Evolutionary conservation across 225 moss, liverwort and hornwort genomes (phyloP).

Genomic region (Sphagnum tenellum): DNA sequence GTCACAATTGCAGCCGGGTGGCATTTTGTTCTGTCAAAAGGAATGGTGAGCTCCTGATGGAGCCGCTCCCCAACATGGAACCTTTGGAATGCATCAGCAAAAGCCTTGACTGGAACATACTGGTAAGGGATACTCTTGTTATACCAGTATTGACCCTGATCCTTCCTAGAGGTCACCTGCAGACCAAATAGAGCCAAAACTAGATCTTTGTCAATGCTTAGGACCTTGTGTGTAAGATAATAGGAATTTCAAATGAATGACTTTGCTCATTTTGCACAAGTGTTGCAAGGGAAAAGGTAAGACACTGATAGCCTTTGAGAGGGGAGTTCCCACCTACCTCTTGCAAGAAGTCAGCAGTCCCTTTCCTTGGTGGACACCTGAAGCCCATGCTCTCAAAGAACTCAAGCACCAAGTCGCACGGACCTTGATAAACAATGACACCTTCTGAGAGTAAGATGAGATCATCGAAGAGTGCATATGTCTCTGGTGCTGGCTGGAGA

Average conservation of each 20-base stretch:
- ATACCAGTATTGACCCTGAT: conserved; percentile 77
- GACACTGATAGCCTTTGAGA: background rate
- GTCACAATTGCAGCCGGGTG: conserved; percentile 71
- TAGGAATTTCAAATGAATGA: background rate
- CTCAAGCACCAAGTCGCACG: conserved; percentile 48
- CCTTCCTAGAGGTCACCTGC: conserved; percentile 70
- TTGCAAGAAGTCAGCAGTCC: conserved; percentile 70
- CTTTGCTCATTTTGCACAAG: background rate
- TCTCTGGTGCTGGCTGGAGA: conserved; percentile 79
- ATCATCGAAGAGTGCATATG: conserved; percentile 75
- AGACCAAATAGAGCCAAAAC: background rate
- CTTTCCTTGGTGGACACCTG: conserved; percentile 66
- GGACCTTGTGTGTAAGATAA: background rate
- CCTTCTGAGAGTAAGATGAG: conserved; percentile 67
- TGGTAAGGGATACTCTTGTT: conserved; percentile 26
- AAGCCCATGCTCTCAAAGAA: conserved; percentile 73
- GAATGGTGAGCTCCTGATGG: conserved; percentile 27
- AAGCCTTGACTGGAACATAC: conserved; percentile 41
- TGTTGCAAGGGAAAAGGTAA: background rate
- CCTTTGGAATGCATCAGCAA: conserved; percentile 29
- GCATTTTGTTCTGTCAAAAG: conserved; percentile 44
- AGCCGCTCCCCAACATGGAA: conserved; percentile 56
- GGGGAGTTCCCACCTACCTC: conserved; percentile 24
- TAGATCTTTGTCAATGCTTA: background rate
- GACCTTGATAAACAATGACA: conserved; percentile 72